Base-by-base conservation (phyloP, 1,139 yeast species). In the Saccharomyces pastorianus region DNA sequence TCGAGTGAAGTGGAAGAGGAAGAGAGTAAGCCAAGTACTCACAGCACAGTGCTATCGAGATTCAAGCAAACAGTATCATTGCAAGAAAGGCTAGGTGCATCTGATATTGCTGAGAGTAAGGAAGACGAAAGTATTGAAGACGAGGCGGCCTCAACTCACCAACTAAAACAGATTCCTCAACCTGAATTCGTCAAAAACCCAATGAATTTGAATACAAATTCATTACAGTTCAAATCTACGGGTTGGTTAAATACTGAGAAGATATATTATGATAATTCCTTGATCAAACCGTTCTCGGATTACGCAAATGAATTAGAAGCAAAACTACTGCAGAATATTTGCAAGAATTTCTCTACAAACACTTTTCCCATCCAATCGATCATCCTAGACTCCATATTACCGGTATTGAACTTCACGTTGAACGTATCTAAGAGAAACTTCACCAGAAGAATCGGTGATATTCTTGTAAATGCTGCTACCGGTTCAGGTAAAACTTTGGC, bases 401-500 rank as follows among this genome's bases (percentile, higher is more conserved):
- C 69, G 23, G 53, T 53, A 14, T 51, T 69, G 23, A 64, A 64
- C 41, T 59, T 59, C 28, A 58, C 68, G 3, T 51, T 59, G 29
- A 50, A 54, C 3, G 55, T 61, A 6, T 61, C 66, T 5, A 68
- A 62, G 52, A 62, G 60, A 46, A 56, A 83, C 73, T 58, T 74
- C 73, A 54, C 76, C 63, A 62, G 65, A 51, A 62, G 68, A 50
- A 58, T 68, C 56, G 91, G 93, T 23, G 96, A 93, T 68, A 71
- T 90, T 17, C 74, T 93, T 50, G 96, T 93, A 4, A 91, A 93
- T 69, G 96, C 99, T 1, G 83, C 95, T 4, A 93, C 99, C 0
- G 99, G 99, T 52, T 87, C 96, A 0, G 99, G 99, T 64, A 93
- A 93, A 68, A 93, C 99, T 0, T 73, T 95, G 53, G 96, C 97